Conservation (phyloP, 345 rosid genomes). For the Brassica carinata region DNA sequence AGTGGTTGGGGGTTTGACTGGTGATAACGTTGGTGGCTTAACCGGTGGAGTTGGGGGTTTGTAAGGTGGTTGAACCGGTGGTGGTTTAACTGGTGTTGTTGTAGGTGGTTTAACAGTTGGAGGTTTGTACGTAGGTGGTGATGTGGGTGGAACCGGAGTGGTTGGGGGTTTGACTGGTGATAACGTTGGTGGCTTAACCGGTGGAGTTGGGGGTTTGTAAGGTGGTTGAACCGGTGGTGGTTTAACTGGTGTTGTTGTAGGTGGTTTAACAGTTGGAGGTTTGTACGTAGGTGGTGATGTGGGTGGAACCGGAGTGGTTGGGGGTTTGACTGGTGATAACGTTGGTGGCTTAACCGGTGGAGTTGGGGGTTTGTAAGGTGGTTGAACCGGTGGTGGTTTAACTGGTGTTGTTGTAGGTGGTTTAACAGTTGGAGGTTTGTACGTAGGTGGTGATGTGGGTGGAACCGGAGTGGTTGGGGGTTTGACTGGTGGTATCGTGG, state of each 20-base stretch:
- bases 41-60: conserved; percentile 9
- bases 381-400: conserved; percentile 4
- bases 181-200: no score
- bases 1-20: conserved; percentile 22
- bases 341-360: conserved; percentile 13
- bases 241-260: no score
- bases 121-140: conserved; percentile 20
- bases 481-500: conserved; percentile 29
- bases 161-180: conserved; percentile 34
- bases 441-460: conserved; percentile 13
- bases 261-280: no score
- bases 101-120: conserved; percentile 33
- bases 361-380: conserved; percentile 4
- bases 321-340: conserved; percentile 6
- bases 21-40: not conserved
- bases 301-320: no score
- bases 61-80: not conserved
- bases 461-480: conserved; percentile 33
- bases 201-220: no score
- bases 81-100: conserved; percentile 29
- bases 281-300: no score
- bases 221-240: no score
- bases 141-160: conserved; percentile 19
- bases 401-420: conserved; percentile 36
- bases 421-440: conserved; percentile 23